Percentiles rank a stretch among this genome's conserved stretches.
These are phyloP conservation scores for Fusarium scirpi DNA, from an alignment of 2,329 filamentous ascomycete species.

Conservation along the genomic window DNA sequence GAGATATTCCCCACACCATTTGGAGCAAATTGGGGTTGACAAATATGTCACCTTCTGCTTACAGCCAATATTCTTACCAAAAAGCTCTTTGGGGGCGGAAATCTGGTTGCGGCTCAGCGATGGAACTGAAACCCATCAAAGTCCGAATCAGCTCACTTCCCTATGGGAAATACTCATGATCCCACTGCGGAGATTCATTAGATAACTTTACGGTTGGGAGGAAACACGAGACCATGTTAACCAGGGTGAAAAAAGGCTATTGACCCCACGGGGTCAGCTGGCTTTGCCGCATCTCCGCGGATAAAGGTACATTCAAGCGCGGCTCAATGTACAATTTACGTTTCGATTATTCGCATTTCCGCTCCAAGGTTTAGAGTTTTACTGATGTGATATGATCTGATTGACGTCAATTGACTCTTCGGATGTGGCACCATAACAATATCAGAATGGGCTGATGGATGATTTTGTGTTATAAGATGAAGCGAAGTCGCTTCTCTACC, in stretches of 20 bases:
- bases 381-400: slow-evolving; percentile 22
- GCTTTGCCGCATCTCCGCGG: slow-evolving; percentile 27
- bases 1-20: not conserved
- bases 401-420: not conserved
- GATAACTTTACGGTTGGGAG: not conserved
- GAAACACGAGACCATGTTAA: slow-evolving; percentile 21
- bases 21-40: not conserved
- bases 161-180: not conserved
- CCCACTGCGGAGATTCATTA: not conserved
- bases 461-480: slow-evolving; percentile 11
- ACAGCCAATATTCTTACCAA: not conserved
- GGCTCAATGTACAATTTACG: slow-evolving; percentile 16
- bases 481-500: not conserved
- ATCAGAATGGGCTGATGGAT: slow-evolving; percentile 5
- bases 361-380: slow-evolving; percentile 7
- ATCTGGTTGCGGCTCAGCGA: slow-evolving; percentile 7
- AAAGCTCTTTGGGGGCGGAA: not conserved
- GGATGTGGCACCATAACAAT: slow-evolving; percentile 2
- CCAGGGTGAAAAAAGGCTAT: not conserved
- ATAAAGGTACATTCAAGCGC: slow-evolving; percentile 24
- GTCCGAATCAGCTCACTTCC: slow-evolving; percentile 21
- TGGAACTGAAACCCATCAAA: slow-evolving; percentile 16
- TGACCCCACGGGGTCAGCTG: slow-evolving; percentile 33
- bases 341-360: slow-evolving; percentile 8
- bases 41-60: slow-evolving; percentile 10